Percentiles rank a stretch among this genome's conserved stretches.
Evolutionary conservation across 139 green algal genomes (phyloP).

Genomic region (Micromonas commoda): DNA sequence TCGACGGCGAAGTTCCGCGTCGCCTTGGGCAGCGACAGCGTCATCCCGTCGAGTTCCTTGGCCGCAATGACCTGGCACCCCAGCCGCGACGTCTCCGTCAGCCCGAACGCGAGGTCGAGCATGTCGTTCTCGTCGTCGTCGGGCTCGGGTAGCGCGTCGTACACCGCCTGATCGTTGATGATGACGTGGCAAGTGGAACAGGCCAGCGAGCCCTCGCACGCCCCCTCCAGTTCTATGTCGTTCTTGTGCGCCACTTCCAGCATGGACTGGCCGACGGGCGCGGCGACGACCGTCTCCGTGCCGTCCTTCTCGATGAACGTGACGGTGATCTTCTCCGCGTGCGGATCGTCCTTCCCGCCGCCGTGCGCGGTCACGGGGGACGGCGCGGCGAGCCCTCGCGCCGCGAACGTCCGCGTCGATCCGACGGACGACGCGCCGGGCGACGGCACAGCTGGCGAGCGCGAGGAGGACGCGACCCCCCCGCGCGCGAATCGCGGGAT

Average conservation of each 20-base stretch:
- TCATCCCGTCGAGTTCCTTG: conserved; percentile 84
- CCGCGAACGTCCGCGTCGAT: not conserved
- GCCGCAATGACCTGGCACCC: conserved; percentile 87
- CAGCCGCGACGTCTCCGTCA: conserved; percentile 92
- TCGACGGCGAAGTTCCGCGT: conserved; percentile 92
- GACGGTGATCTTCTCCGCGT: not conserved
- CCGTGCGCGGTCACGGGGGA: not conserved
- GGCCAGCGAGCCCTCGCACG: conserved; percentile 91
- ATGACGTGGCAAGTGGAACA: conserved; percentile 98
- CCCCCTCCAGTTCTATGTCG: conserved; percentile 96
- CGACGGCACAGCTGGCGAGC: too few relatives aligned
- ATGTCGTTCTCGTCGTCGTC: conserved; percentile 98
- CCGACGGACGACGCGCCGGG: too few relatives aligned
- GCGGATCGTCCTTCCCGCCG: not conserved
- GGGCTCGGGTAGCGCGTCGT: conserved; percentile 78
- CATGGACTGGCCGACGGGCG: conserved; percentile 73
- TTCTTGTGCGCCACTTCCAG: conserved; percentile 91
- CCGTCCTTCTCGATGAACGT: conserved; percentile 11
- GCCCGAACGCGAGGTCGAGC: conserved; percentile 95
- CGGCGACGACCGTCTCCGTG: conserved; percentile 52
- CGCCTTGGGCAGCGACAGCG: conserved; percentile 81
- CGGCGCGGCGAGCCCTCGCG: not conserved
- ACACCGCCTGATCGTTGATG: conserved; percentile 55
- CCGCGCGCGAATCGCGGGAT: not conserved
- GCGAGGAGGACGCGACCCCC: too few relatives aligned